Conservation (phyloP, 2,329 filamentous ascomycete genomes). For the Ophiostoma ips region DNA sequence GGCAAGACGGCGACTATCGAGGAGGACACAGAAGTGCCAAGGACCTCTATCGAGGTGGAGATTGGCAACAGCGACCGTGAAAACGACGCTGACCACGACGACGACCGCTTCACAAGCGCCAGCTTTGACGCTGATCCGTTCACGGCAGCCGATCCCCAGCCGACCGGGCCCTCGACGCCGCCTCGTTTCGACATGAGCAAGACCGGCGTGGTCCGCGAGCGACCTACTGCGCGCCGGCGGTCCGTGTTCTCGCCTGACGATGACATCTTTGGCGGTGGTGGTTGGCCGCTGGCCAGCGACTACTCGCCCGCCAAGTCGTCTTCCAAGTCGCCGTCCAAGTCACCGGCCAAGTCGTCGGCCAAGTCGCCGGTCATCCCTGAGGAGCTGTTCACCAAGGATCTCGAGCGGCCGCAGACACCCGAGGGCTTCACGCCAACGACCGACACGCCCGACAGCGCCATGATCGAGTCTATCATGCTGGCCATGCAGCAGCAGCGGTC, state of each 20-base stretch:
- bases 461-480: conserved; percentile 49
- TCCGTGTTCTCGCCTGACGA: conserved; percentile 54
- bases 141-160: conserved; percentile 22
- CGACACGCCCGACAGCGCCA: conserved; percentile 26
- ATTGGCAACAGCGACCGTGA: conserved; percentile 14
- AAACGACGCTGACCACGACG: conserved; percentile 15
- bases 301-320: conserved; percentile 14
- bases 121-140: conserved; percentile 28
- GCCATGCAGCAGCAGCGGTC: conserved; percentile 45
- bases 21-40: conserved; percentile 19
- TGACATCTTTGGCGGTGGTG: conserved; percentile 46
- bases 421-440: conserved; percentile 17
- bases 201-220: conserved; percentile 40
- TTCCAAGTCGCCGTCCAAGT: neutral
- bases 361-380: conserved; percentile 2
- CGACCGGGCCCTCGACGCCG: neutral
- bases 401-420: conserved; percentile 27
- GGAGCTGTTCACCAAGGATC: neutral
- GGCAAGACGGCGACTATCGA: neutral
- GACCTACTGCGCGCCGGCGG: conserved; percentile 36
- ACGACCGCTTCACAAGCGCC: conserved; percentile 32
- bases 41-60: conserved; percentile 26
- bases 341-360: conserved; percentile 22
- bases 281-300: conserved; percentile 25
- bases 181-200: conserved; percentile 27